Percentiles rank a stretch among this genome's conserved stretches.
These are phyloP conservation scores for Carex pumila DNA, from an alignment of 176 grass and related monocot genomes.

Conservation along the genomic window DNA sequence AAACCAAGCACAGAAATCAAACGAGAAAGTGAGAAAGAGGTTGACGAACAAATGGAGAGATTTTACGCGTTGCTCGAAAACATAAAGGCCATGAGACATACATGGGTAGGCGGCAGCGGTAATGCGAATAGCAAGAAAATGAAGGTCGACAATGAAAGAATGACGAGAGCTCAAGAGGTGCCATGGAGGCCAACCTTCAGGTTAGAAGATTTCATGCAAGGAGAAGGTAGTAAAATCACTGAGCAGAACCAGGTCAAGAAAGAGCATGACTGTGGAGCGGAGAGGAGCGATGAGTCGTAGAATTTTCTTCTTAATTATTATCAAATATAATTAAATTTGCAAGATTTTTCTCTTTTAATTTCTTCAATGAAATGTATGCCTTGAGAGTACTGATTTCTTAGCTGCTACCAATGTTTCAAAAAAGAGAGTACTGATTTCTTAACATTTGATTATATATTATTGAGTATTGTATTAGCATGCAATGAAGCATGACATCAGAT, in stretches of 20 bases:
- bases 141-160: background rate
- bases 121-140: background rate
- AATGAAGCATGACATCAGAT: background rate
- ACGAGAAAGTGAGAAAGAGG: background rate
- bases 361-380: background rate
- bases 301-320: background rate
- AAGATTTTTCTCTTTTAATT: background rate
- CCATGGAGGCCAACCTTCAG: slow-evolving; percentile 1
- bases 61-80: slow-evolving; percentile 5
- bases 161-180: background rate
- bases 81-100: background rate
- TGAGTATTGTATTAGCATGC: no score
- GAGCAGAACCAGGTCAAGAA: background rate
- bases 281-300: background rate
- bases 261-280: background rate
- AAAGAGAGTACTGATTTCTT: no score
- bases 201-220: slow-evolving; percentile 18
- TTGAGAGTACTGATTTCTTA: background rate
- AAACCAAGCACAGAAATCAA: background rate
- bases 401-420: no score
- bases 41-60: slow-evolving; percentile 1
- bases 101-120: background rate
- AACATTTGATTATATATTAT: background rate
- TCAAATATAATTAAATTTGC: background rate
- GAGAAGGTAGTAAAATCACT: background rate